Conservation (phyloP, 495 filamentous ascomycete species). For the Tetracladium setigerum region DNA sequence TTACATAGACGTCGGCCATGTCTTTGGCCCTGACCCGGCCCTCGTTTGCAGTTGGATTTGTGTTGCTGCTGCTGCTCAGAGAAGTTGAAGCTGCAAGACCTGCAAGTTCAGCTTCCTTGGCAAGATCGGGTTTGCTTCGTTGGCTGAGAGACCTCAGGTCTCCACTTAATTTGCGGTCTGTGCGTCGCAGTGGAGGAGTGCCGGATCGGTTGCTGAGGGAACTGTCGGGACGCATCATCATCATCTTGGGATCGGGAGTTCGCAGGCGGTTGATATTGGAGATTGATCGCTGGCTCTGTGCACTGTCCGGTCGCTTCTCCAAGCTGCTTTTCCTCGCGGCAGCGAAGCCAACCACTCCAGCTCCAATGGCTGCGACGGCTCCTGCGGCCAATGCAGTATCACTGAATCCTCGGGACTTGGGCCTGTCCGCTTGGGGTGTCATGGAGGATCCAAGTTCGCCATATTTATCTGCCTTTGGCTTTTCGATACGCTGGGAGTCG, state of each 20-base stretch:
- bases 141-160: constrained; percentile 70
- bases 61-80: constrained; percentile 52
- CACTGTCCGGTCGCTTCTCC: constrained; percentile 17
- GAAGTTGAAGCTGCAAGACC: constrained; percentile 2
- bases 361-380: constrained; percentile 12
- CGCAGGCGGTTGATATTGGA: constrained; percentile 41
- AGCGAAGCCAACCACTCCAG: constrained; percentile 13
- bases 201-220: constrained; percentile 44
- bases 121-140: constrained; percentile 24
- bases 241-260: constrained; percentile 45
- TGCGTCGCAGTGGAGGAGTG: constrained; percentile 63
- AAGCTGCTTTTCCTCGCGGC: constrained; percentile 14
- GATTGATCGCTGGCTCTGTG: constrained; percentile 23
- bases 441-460: constrained; percentile 9
- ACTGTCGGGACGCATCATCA: constrained; percentile 49
- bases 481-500: constrained; percentile 3
- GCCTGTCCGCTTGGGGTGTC: constrained; percentile 17
- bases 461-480: constrained; percentile 14
- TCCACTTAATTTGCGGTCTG: constrained; percentile 67
- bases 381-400: constrained; percentile 9
- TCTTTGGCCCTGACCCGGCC: constrained; percentile 73
- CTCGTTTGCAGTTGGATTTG: constrained; percentile 76
- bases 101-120: constrained; percentile 22
- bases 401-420: constrained; percentile 5
- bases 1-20: constrained; percentile 93